These are phyloP conservation scores for Pythium brachiatum DNA, from an alignment of 352 stramenopile species.

Conservation along the genomic window DNA sequence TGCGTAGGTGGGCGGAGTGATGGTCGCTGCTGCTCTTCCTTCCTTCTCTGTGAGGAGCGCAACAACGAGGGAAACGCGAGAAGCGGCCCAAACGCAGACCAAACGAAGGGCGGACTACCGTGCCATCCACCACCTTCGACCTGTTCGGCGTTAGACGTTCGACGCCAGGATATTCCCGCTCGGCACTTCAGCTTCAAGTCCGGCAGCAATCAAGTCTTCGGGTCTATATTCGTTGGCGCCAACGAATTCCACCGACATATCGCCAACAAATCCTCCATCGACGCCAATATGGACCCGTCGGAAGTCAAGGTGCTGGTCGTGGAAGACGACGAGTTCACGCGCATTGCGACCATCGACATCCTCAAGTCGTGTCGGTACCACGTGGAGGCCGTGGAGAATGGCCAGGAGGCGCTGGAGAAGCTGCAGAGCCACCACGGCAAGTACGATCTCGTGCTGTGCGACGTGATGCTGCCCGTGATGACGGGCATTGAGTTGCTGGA, in stretches of 20 bases:
- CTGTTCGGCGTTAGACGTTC: neutral
- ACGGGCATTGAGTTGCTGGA: constrained; percentile 87
- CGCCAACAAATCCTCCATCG: neutral
- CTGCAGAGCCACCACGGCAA: constrained; percentile 67
- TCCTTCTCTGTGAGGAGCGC: neutral
- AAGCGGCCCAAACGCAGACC: neutral
- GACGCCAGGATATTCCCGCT: no score
- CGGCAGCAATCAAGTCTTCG: no score
- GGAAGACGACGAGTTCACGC: constrained; percentile 89
- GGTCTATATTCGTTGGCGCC: neutral
- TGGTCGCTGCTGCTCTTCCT: constrained; percentile 7
- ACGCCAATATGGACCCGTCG: constrained; percentile 65
- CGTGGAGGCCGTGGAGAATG: constrained; percentile 84
- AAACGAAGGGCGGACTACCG: neutral
- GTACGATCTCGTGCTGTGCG: constrained; percentile 87
- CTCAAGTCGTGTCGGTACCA: constrained; percentile 85
- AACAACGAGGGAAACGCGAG: neutral
- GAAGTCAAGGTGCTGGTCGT: constrained; percentile 89
- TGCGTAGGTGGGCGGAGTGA: constrained; percentile 14
- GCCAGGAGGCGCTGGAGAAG: constrained; percentile 67
- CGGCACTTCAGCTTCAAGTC: no score
- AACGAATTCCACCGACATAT: neutral
- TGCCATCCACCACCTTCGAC: neutral
- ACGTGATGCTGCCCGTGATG: constrained; percentile 89
- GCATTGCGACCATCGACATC: constrained; percentile 87